phyloP scores from a whole-genome alignment of 1,284 basidiomycete genomes.

The Chalciporus sp. region DNA sequence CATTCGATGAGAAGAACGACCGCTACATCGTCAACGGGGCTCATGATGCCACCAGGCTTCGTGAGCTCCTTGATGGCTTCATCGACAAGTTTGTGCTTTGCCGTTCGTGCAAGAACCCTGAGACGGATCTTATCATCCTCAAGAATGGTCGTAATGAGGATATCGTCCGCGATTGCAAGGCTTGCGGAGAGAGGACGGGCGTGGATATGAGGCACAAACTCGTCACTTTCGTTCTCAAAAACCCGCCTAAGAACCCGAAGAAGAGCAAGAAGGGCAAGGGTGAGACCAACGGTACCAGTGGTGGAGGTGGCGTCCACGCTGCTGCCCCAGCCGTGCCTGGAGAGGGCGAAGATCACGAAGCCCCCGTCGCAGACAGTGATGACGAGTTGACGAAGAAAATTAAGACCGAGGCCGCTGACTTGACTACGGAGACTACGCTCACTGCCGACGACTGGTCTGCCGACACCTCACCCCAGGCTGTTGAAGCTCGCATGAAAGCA shows the following conservation, averaged over 20 bases:
- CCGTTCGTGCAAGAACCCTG: conserved; percentile 98
- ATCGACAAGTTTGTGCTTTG: conserved; percentile 99
- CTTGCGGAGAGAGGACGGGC: conserved; percentile 89
- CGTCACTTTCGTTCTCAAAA: conserved; percentile 96
- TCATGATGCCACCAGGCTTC: conserved; percentile 89
- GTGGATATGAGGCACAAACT: conserved; percentile 99
- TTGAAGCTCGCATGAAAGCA: conserved; percentile 83
- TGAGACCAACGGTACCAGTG: conserved; percentile 50
- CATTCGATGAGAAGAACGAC: conserved; percentile 95
- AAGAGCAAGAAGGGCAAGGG: conserved; percentile 73
- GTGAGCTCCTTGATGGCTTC: conserved; percentile 95
- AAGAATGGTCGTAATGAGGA: conserved; percentile 74
- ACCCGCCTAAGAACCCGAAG: conserved; percentile 89
- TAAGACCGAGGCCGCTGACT: conserved; percentile 82
- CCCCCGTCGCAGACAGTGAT: conserved; percentile 63
- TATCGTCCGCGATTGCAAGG: conserved; percentile 97
- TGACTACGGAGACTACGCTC: conserved; percentile 62
- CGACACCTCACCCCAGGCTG: conserved; percentile 90
- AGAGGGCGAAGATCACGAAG: conserved; percentile 38
- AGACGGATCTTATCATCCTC: conserved; percentile 94
- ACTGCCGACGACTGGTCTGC: conserved; percentile 86
- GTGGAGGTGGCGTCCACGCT: conserved; percentile 47
- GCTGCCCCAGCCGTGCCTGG: conserved; percentile 27
- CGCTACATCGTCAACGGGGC: conserved; percentile 99
- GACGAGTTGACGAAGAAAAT: conserved; percentile 84